A percentile compares a stretch with the other conserved stretches of the same genome.
phyloP scores from a whole-genome alignment of 2,329 filamentous ascomycete species.

The Scolecobasidium constrictum region DNA sequence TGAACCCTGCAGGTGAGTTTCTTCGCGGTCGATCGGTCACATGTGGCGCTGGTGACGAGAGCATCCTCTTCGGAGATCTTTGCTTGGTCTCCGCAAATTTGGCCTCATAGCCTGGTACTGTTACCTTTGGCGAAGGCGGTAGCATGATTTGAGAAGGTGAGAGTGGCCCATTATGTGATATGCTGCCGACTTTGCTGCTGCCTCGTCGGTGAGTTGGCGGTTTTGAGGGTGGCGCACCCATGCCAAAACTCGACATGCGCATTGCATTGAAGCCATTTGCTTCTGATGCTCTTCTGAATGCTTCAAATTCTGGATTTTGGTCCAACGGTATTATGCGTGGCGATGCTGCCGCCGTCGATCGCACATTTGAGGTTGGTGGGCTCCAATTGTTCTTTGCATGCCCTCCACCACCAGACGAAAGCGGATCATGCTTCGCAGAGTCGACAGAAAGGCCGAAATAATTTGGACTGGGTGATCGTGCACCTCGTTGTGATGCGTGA shows the following conservation, averaged over 20 bases:
- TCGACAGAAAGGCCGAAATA: conserved; percentile 75
- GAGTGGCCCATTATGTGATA: background rate
- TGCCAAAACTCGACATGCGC: background rate
- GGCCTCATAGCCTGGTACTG: conserved; percentile 2
- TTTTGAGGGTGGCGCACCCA: conserved; percentile 1
- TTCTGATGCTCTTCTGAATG: conserved; percentile 65
- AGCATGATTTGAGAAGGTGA: conserved; percentile 2
- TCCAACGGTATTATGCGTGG: conserved; percentile 62
- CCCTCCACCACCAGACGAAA: conserved; percentile 48
- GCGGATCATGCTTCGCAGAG: conserved; percentile 42
- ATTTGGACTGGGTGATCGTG: conserved; percentile 51
- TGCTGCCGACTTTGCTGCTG: background rate
- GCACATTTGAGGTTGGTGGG: conserved; percentile 57
- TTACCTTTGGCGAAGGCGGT: conserved; percentile 5
- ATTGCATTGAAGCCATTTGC: conserved; percentile 14
- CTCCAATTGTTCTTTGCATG: conserved; percentile 66
- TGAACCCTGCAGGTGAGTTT: conserved; percentile 35
- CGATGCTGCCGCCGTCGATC: conserved; percentile 56
- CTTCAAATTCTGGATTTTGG: conserved; percentile 71
- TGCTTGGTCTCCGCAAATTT: conserved; percentile 13
- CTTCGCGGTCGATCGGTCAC: conserved; percentile 32
- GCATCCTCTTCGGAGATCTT: conserved; percentile 37
- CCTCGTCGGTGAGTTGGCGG: background rate
- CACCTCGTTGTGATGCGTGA: background rate
- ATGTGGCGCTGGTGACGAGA: conserved; percentile 30